These are phyloP conservation scores for Eleusine indica DNA, from an alignment of 176 grass and related monocot genomes.

Conservation along the genomic window DNA sequence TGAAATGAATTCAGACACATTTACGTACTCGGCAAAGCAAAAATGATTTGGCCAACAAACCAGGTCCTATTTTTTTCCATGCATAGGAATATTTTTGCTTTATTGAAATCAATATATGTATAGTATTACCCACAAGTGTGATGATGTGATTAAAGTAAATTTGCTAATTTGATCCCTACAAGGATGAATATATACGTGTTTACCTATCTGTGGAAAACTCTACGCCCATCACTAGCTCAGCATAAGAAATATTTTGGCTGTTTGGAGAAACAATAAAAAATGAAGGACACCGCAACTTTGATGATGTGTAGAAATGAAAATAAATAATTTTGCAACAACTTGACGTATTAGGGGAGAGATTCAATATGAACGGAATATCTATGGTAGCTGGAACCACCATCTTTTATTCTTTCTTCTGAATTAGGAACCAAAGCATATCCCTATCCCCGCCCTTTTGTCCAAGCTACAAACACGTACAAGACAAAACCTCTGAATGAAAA, in stretches of 20 bases:
- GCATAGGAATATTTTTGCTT: not conserved
- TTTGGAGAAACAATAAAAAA: no score
- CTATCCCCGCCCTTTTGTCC: not conserved
- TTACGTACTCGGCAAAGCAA: not conserved
- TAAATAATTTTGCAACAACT: not conserved
- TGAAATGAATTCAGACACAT: not conserved
- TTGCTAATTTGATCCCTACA: no score
- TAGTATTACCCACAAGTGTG: no score
- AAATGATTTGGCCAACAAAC: not conserved
- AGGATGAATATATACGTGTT: no score
- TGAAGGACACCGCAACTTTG: no score
- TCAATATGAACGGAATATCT: not conserved
- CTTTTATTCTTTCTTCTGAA: not conserved
- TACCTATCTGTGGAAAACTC: no score
- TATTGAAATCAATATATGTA: no score
- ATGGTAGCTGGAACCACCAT: not conserved
- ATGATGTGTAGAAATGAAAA: no score
- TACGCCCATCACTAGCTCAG: no score
- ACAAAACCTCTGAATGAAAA: not conserved
- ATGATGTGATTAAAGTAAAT: no score
- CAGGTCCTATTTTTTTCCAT: not conserved
- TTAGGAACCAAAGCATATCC: not conserved
- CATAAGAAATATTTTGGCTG: no score
- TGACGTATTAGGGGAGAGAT: not conserved
- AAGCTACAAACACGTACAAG: slow-evolving; percentile 1